Percentiles rank a stretch among this genome's conserved stretches.
Conservation (phyloP, 441 rosid species). For the Arabidopsis lyrata region DNA sequence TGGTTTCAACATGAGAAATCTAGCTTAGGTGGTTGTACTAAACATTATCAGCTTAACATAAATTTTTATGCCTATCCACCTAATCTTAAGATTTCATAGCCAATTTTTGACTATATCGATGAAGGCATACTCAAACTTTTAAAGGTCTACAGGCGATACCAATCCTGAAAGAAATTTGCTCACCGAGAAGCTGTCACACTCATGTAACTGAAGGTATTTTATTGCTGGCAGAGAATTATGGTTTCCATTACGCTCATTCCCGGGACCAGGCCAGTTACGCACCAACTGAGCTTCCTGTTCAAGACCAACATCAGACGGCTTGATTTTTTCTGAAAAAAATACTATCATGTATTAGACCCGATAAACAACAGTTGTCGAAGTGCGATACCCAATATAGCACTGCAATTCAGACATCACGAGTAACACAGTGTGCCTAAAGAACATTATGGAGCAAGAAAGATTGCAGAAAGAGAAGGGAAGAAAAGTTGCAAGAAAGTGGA, state of each 20-base stretch:
- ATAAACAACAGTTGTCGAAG: constrained; percentile 9
- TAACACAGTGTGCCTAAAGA: constrained; percentile 10
- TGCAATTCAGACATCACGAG: neutral
- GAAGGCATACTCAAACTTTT: constrained; percentile 5
- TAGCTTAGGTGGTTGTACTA: constrained; percentile 2
- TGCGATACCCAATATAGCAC: constrained; percentile 8
- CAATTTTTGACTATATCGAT: neutral
- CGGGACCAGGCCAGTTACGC: constrained; percentile 72
- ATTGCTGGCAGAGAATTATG: constrained; percentile 72
- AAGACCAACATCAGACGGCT: constrained; percentile 96
- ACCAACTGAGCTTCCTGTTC: constrained; percentile 93
- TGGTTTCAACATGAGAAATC: constrained; percentile 20
- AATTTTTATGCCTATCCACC: neutral
- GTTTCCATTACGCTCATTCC: constrained; percentile 65
- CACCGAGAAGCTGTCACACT: constrained; percentile 96
- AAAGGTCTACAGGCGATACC: constrained; percentile 5
- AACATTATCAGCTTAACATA: neutral
- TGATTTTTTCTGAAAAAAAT: constrained; percentile 81
- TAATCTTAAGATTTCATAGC: constrained; percentile 1
- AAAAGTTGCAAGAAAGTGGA: constrained; percentile 7
- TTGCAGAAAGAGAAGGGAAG: neutral
- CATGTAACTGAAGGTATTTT: constrained; percentile 87
- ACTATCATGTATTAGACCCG: constrained; percentile 1
- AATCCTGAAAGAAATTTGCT: constrained; percentile 44
- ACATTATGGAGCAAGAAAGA: constrained; percentile 25